These are phyloP conservation scores for Phytophthora cryptogea DNA, from an alignment of 352 stramenopile genomes.

Conservation along the genomic window DNA sequence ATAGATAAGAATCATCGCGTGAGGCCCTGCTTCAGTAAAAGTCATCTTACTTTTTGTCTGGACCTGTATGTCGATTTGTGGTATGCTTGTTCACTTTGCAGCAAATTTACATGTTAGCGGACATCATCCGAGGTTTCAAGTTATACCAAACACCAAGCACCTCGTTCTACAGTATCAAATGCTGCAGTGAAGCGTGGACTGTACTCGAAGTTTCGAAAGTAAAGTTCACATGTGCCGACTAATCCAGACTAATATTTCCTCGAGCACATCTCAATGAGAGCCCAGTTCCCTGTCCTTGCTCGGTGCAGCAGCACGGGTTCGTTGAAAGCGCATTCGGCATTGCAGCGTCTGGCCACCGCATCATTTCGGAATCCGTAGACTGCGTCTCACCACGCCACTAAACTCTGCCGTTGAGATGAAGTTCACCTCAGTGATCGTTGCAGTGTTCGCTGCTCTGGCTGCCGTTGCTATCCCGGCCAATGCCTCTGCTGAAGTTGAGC, in stretches of 20 bases:
- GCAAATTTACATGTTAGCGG: no score
- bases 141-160: no score
- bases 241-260: conserved; percentile 5
- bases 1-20: no score
- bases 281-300: conserved; percentile 25
- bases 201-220: no score
- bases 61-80: no score
- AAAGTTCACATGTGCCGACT: neutral
- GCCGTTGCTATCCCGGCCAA: neutral
- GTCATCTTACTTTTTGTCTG: no score
- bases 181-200: no score
- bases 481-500: conserved; percentile 18
- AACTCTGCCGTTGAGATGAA: conserved; percentile 23
- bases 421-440: conserved; percentile 21
- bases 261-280: conserved; percentile 26
- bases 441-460: conserved; percentile 18
- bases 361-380: conserved; percentile 28
- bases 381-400: conserved; percentile 1
- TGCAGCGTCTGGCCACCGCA: conserved; percentile 5
- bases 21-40: no score
- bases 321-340: conserved; percentile 1
- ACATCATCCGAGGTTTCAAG: no score
- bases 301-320: neutral
- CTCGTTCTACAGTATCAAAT: no score
- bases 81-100: no score